Percentiles rank a stretch among this genome's conserved stretches.
These are phyloP conservation scores for Penicillium rolfsii DNA, from an alignment of 2,329 filamentous ascomycete species.

Conservation along the genomic window DNA sequence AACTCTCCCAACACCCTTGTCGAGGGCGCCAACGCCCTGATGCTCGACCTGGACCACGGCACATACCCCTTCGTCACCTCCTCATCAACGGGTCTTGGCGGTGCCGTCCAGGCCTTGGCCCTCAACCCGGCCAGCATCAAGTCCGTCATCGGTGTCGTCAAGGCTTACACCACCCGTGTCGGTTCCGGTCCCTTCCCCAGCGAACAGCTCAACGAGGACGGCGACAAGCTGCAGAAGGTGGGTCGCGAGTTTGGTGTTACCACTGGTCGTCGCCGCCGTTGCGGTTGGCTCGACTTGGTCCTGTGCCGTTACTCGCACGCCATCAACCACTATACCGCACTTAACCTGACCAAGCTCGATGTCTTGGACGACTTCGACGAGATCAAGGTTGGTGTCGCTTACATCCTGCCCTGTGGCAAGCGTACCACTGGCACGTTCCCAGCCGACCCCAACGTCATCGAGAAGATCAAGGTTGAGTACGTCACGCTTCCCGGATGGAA, in stretches of 20 bases:
- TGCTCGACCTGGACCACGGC: constrained; percentile 62
- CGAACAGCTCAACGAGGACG: constrained; percentile 61
- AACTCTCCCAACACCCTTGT: constrained; percentile 60
- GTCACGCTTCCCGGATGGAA: constrained; percentile 66
- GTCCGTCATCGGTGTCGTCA: constrained; percentile 65
- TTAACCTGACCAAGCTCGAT: constrained; percentile 69
- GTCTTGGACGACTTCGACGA: constrained; percentile 66
- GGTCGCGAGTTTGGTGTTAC: constrained; percentile 61
- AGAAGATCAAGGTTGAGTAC: constrained; percentile 61
- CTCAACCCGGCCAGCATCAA: constrained; percentile 61
- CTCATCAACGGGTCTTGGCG: constrained; percentile 53
- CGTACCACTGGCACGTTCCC: constrained; percentile 60
- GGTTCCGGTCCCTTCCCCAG: constrained; percentile 65
- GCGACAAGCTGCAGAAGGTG: constrained; percentile 60
- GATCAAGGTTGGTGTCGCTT: constrained; percentile 63
- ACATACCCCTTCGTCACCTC: constrained; percentile 56
- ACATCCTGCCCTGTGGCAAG: constrained; percentile 55
- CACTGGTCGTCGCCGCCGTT: constrained; percentile 64
- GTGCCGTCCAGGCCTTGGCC: constrained; percentile 61
- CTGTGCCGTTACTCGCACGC: constrained; percentile 64
- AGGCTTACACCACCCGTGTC: constrained; percentile 66
- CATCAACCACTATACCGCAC: constrained; percentile 56
- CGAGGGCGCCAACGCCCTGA: constrained; percentile 66
- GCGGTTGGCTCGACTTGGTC: constrained; percentile 69
- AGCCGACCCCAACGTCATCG: constrained; percentile 56